Evolutionary conservation across 2,329 filamentous ascomycete genomes (phyloP).

Genomic region (Arthrobotrys musiformis): DNA sequence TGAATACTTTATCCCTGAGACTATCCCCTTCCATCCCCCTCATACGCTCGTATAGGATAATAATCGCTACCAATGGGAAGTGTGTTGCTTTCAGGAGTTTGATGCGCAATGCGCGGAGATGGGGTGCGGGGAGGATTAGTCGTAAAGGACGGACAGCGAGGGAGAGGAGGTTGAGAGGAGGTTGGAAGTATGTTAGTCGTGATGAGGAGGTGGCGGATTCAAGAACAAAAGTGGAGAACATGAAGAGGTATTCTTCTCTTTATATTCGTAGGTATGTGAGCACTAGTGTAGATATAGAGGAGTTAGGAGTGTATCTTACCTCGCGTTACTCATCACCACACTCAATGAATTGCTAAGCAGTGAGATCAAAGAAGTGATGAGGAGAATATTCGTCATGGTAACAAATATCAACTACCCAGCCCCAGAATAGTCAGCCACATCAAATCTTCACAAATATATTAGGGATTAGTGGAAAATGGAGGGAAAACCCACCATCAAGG

Average conservation of each 20-base stretch:
- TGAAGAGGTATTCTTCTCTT: constrained; percentile 75
- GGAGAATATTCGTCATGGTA: constrained; percentile 78
- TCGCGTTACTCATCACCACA: constrained; percentile 67
- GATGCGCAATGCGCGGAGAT: constrained; percentile 67
- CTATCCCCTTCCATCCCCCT: constrained; percentile 17
- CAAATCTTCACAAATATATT: background rate
- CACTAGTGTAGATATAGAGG: constrained; percentile 68
- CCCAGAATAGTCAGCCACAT: constrained; percentile 1
- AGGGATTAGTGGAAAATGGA: background rate
- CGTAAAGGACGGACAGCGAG: constrained; percentile 77
- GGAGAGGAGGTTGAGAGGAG: constrained; percentile 78
- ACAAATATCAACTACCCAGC: constrained; percentile 73
- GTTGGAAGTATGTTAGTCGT: constrained; percentile 76
- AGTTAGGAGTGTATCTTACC: constrained; percentile 48
- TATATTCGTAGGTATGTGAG: background rate
- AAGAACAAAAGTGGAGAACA: constrained; percentile 69
- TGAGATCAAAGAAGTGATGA: constrained; percentile 81
- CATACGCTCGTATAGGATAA: constrained; percentile 35
- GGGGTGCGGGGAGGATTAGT: constrained; percentile 73
- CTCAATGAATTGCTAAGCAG: constrained; percentile 79
- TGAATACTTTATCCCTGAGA: constrained; percentile 34
- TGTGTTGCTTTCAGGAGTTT: constrained; percentile 59
- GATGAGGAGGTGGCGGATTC: constrained; percentile 73
- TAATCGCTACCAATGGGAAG: constrained; percentile 58
- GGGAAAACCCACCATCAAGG: constrained; percentile 65